Evolutionary conservation across 768 basidiomycete genomes (phyloP).

Genomic region (Chlorophyllum brunneum): DNA sequence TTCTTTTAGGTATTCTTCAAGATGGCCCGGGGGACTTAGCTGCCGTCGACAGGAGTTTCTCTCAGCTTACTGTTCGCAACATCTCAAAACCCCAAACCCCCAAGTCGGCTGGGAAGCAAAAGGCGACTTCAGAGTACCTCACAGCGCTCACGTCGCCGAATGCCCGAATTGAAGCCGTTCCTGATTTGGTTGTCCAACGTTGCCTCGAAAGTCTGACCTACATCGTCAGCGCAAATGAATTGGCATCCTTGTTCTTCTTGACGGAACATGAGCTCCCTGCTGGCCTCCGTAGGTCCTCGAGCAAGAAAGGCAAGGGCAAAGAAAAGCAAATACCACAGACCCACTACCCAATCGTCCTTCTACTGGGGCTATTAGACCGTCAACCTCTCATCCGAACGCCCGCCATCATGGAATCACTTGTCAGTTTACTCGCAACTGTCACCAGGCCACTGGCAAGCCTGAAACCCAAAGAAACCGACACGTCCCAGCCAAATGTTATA

Average conservation of each 20-base stretch:
- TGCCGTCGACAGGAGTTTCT: conserved; percentile 89
- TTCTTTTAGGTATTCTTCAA: conserved; percentile 90
- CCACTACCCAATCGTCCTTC: conserved; percentile 87
- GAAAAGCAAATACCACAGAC: conserved; percentile 79
- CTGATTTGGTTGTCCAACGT: conserved; percentile 90
- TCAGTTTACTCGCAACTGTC: conserved; percentile 80
- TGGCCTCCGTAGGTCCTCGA: conserved; percentile 63
- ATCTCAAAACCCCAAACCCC: conserved; percentile 44
- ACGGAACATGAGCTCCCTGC: conserved; percentile 89
- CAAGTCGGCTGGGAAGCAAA: conserved; percentile 71
- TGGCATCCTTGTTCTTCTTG: conserved; percentile 89
- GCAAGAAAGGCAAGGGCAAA: conserved; percentile 94
- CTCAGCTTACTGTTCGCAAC: conserved; percentile 78
- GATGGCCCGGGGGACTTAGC: conserved; percentile 92
- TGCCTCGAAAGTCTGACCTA: conserved; percentile 88
- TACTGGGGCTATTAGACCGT: conserved; percentile 85
- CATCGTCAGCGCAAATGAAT: conserved; percentile 82
- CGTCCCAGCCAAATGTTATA: conserved; percentile 15
- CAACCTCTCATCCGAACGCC: conserved; percentile 83
- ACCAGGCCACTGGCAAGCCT: conserved; percentile 77
- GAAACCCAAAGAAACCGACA: conserved; percentile 35
- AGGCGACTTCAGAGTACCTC: conserved; percentile 48
- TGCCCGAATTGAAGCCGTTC: conserved; percentile 74
- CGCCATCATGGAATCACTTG: conserved; percentile 90
- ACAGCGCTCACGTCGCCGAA: conserved; percentile 45